A percentile compares a stretch with the other conserved stretches of the same genome.
These are phyloP conservation scores for Alternaria solani DNA, from an alignment of 2,329 filamentous ascomycete genomes.

Conservation along the genomic window DNA sequence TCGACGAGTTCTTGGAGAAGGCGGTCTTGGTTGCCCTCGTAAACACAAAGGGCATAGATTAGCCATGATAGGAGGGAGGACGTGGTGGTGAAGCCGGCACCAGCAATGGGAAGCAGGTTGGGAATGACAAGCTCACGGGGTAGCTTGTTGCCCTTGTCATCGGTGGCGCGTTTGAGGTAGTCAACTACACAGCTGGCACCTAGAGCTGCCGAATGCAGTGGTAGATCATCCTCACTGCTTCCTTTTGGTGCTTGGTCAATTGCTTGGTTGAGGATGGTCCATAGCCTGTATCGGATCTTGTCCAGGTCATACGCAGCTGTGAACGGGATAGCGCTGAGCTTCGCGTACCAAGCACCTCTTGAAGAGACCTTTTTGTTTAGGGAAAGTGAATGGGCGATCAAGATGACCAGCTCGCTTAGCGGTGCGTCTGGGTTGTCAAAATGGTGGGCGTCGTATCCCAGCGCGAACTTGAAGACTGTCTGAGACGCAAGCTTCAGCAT, in stretches of 20 bases:
- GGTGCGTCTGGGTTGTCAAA: constrained; percentile 16
- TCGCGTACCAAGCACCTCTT: constrained; percentile 21
- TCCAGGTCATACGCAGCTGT: constrained; percentile 15
- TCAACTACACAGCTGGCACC: constrained; percentile 41
- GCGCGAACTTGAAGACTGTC: constrained; percentile 18
- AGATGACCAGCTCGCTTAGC: constrained; percentile 15
- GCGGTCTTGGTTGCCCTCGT: constrained; percentile 29
- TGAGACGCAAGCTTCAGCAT: constrained; percentile 25
- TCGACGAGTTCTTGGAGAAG: constrained; percentile 33
- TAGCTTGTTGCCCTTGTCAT: constrained; percentile 34
- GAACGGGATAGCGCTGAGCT: constrained; percentile 15
- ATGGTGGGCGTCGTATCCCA: constrained; percentile 20
- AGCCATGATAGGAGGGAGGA: constrained; percentile 34
- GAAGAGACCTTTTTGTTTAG: constrained; percentile 24
- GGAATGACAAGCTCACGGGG: constrained; percentile 24
- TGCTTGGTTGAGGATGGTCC: constrained; percentile 12
- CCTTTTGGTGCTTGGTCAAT: constrained; percentile 20
- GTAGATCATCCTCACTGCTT: constrained; percentile 21
- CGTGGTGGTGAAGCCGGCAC: constrained; percentile 32
- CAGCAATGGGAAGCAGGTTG: constrained; percentile 18
- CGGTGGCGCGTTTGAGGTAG: constrained; percentile 30
- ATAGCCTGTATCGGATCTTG: constrained; percentile 11
- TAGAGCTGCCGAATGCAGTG: constrained; percentile 48
- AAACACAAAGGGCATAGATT: constrained; percentile 27
- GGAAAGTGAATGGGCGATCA: constrained; percentile 19